Evolutionary conservation across 495 filamentous ascomycete species (phyloP), one percentile per base, ranked within the genome.

Genomic region (Extremus antarcticus): DNA sequence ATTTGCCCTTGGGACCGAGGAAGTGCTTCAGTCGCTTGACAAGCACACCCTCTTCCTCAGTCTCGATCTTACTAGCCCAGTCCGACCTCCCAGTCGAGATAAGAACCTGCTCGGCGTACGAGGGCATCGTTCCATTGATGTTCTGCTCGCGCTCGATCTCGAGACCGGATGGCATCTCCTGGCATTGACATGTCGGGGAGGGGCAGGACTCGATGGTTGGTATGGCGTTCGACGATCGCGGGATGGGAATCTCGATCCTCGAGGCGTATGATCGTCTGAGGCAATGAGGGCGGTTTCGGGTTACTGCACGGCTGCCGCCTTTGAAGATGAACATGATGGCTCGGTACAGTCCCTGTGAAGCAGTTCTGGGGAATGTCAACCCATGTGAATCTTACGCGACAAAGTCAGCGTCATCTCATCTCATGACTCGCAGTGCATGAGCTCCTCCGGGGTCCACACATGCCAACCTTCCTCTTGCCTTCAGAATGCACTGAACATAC

Each of bases 101-200:
- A 2, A 98, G 66, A 2, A 96, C 75, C 52, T 97, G 90, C 58
- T 89, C 81, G 17, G 80, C 75, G 66, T 95, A 92, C n/a, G 73
- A 68, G 3, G 85, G 76, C 71, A 95, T 87, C 2, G 87, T 85
- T 17, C 83, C 82, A 62, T 81, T 82, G 43, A 97, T 67, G 2
- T 77, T 70, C 50, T 78, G 81, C 29, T 77, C 67, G 58, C 77
- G 76, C 66, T 96, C 89, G 56, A 96, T 92, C 15, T 81, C 77
- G n/a, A 91, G 69, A 1, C 76, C 81, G 2, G 74, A 69, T 2
- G 89, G 88, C 66, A 83, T 76, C 2, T 78, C 62, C 1, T 83
- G 77, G 67, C 88, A 94, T 15, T 75, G 58, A 68, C 86, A 91
- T 58, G 76, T 85, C 56, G 87, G 78, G 2, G 81, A 74, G 4